Evolutionary conservation across 768 basidiomycete genomes (phyloP), one percentile per base, ranked within the genome.

Genomic region (Pleurotus tuoliensis): DNA sequence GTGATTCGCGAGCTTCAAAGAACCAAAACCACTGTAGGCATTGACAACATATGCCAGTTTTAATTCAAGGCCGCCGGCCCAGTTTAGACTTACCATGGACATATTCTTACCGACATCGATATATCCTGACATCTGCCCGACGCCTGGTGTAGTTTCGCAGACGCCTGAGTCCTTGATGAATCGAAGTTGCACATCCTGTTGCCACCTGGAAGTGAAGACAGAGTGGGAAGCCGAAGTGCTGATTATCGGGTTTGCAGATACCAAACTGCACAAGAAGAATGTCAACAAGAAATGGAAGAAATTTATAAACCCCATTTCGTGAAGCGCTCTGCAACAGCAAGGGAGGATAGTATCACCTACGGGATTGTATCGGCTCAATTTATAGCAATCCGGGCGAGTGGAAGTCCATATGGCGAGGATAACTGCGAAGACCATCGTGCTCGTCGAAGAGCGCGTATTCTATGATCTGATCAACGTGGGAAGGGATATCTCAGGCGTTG

Each of bases 21-120:
- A 87, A 88, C 83, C 86, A 88, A 63, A 87, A 88, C 83, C 83
- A 87, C 85, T 86, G 53, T n/a, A 53, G 3, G 12, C 41, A 34
- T 34, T 34, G 30, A 11, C 30, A 6, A 24, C 34, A 30, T 55
- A 38, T 34, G 27, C n/a, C 15, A 40, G 39, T 7, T n/a, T 39
- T 22, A 22, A 8, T 6, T 9, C 20, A 16, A 49, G 13, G 15
- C 37, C 4, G 11, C 37, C 30, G 38, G n/a, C 16, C 20, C 30
- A 3, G 15, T 44, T 2, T 13, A 30, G 15, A 59, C 72, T 56
- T 46, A 83, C 83, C 79, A 83, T 81, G 0, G 82, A 83, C 77
- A 82, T 83, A 51, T 82, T 79, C 11, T 62, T 70, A 8, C 78
- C 82, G 24, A 87, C 68, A 39, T 85, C 78, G 5, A 84, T 70